A percentile compares a stretch with the other conserved stretches of the same genome.
phyloP scores from a whole-genome alignment of 164 flowering plant species.

The Magnolia changhungtana region DNA sequence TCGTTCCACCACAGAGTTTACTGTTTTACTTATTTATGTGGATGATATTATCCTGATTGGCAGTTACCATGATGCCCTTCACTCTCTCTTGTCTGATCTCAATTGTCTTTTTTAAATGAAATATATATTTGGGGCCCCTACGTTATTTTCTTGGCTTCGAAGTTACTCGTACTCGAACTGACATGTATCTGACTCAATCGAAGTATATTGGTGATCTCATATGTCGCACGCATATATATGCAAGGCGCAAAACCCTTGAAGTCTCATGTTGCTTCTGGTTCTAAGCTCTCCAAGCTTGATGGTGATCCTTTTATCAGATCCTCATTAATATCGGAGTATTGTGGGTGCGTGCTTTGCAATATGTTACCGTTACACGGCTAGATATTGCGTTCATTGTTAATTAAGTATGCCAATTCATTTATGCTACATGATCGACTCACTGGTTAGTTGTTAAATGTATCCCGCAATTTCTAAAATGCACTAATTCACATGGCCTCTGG shows the following conservation, averaged over 20 bases:
- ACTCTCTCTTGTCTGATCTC: background rate
- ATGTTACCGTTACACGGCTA: background rate
- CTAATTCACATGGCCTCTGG: background rate
- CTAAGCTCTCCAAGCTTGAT: background rate
- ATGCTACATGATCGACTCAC: background rate
- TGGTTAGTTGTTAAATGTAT: background rate
- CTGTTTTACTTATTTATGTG: background rate
- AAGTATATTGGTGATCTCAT: background rate
- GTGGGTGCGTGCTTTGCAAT: background rate
- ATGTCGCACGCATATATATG: background rate
- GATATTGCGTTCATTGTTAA: background rate
- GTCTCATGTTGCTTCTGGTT: background rate
- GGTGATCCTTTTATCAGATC: background rate
- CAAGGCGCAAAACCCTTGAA: background rate
- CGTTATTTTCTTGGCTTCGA: conserved; percentile 4
- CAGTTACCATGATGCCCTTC: background rate
- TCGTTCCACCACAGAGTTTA: background rate
- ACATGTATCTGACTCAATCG: background rate
- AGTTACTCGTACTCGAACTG: background rate
- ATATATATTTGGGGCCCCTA: background rate
- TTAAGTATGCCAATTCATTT: background rate
- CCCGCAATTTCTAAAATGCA: background rate
- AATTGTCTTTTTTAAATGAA: background rate
- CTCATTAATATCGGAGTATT: background rate
- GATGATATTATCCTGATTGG: background rate